These are phyloP conservation scores for Pilaira anomala DNA, from an alignment of 192 early-diverging fungal species.

Conservation along the genomic window DNA sequence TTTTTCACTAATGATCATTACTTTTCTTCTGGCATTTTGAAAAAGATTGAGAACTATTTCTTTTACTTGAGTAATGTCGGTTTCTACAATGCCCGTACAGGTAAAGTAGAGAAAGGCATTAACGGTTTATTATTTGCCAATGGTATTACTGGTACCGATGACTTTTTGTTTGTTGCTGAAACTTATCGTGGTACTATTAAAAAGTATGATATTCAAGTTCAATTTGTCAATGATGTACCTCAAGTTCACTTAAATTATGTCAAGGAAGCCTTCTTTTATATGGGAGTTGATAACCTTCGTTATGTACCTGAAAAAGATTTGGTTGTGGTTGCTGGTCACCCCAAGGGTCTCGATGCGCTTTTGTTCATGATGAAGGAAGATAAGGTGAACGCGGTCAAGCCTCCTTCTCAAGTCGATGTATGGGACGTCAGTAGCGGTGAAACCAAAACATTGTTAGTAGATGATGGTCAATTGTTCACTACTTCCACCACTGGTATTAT, in stretches of 20 bases:
- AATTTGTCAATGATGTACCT: background rate
- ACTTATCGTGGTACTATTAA: slow-evolving; percentile 15
- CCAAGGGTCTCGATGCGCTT: slow-evolving; percentile 17
- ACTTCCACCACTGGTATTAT: slow-evolving; percentile 17
- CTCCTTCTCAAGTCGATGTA: slow-evolving; percentile 21
- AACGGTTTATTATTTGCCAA: slow-evolving; percentile 32
- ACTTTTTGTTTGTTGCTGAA: slow-evolving; percentile 26
- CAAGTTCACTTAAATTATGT: slow-evolving; percentile 13
- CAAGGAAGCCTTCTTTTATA: background rate
- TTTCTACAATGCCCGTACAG: slow-evolving; percentile 30
- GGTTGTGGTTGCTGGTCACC: slow-evolving; percentile 32
- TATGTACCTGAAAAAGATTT: slow-evolving; percentile 9
- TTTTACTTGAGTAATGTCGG: slow-evolving; percentile 20
- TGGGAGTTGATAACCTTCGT: slow-evolving; percentile 34
- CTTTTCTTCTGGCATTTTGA: slow-evolving; percentile 7
- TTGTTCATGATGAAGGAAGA: background rate
- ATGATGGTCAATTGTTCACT: slow-evolving; percentile 19
- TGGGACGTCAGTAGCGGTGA: slow-evolving; percentile 16
- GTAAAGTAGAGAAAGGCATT: background rate
- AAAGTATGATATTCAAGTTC: slow-evolving; percentile 11
- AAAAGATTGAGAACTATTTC: slow-evolving; percentile 27
- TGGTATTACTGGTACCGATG: slow-evolving; percentile 24
- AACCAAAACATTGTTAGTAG: slow-evolving; percentile 8
- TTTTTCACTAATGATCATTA: slow-evolving; percentile 14
- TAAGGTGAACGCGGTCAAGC: background rate